Evolutionary conservation across 352 stramenopile species (phyloP).

Genomic region (Phytopythium ostracodes): DNA sequence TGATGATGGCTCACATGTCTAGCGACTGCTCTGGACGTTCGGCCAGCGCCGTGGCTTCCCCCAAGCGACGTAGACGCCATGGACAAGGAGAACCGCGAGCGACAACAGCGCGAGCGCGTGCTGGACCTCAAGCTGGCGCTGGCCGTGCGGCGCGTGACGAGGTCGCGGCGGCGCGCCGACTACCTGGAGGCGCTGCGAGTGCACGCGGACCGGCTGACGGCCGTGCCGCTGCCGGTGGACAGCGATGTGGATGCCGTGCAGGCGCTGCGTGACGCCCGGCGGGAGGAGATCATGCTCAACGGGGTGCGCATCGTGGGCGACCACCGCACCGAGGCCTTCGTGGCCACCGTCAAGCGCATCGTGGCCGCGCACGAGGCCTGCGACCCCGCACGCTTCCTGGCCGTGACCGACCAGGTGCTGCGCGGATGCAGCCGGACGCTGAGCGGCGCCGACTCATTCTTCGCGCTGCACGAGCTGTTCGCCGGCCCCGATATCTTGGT

Average conservation of each 20-base stretch:
- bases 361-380: conserved; percentile 33
- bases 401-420: conserved; percentile 62
- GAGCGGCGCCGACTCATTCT: conserved; percentile 74
- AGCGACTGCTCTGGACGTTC: not conserved
- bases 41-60: not conserved
- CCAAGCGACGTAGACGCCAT: not conserved
- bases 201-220: conserved; percentile 25
- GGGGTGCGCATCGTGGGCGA: conserved; percentile 71
- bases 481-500: conserved; percentile 49
- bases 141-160: conserved; percentile 33
- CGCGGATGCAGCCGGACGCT: conserved; percentile 69
- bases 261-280: conserved; percentile 62
- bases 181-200: conserved; percentile 41
- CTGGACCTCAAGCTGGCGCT: conserved; percentile 38
- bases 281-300: conserved; percentile 71
- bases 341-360: conserved; percentile 72
- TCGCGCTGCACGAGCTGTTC: conserved; percentile 70
- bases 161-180: conserved; percentile 42
- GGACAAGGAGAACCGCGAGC: not conserved
- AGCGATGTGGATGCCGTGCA: conserved; percentile 68
- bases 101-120: conserved; percentile 10
- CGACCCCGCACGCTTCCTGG: conserved; percentile 33
- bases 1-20: not conserved
- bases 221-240: conserved; percentile 46
- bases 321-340: conserved; percentile 67